phyloP scores from a whole-genome alignment of 2,329 filamentous ascomycete genomes.

The Dactylellina haptotyla region DNA sequence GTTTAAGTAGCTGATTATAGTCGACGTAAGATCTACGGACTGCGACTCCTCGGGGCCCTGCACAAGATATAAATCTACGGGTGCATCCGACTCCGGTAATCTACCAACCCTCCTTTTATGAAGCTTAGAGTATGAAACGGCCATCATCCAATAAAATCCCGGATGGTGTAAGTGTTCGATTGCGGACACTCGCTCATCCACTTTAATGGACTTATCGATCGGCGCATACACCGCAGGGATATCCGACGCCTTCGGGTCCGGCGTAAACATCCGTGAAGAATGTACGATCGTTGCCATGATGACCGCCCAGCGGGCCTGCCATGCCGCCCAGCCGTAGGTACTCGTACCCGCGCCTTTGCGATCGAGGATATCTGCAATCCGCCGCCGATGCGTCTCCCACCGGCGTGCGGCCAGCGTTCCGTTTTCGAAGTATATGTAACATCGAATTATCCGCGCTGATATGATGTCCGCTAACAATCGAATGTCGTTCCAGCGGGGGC shows the following conservation, averaged over 20 bases:
- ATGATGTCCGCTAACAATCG: slow-evolving; percentile 84
- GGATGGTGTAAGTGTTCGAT: slow-evolving; percentile 74
- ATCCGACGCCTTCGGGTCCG: slow-evolving; percentile 35
- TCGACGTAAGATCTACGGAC: slow-evolving; percentile 38
- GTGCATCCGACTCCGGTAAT: slow-evolving; percentile 71
- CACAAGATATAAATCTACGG: slow-evolving; percentile 74
- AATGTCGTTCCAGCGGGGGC: slow-evolving; percentile 89
- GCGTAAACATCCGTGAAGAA: slow-evolving; percentile 38
- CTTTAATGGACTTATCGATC: slow-evolving; percentile 69
- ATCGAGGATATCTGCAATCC: slow-evolving; percentile 80
- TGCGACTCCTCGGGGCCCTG: slow-evolving; percentile 65
- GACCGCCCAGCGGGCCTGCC: slow-evolving; percentile 77
- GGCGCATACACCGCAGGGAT: slow-evolving; percentile 66
- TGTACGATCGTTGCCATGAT: slow-evolving; percentile 53
- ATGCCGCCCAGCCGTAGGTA: slow-evolving; percentile 93
- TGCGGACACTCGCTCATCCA: slow-evolving; percentile 70
- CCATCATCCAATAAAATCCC: slow-evolving; percentile 74
- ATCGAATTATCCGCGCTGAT: slow-evolving; percentile 81
- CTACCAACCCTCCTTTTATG: slow-evolving; percentile 68
- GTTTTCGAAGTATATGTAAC: slow-evolving; percentile 80
- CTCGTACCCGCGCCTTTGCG: slow-evolving; percentile 83
- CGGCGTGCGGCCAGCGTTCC: slow-evolving; percentile 81
- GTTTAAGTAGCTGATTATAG: slow-evolving; percentile 43
- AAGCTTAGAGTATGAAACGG: slow-evolving; percentile 68
- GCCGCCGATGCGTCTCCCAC: slow-evolving; percentile 80